A percentile compares a stretch with the other conserved stretches of the same genome.
Conservation (phyloP, 2,329 filamentous ascomycete species). For the Microsporum ferrugineum region DNA sequence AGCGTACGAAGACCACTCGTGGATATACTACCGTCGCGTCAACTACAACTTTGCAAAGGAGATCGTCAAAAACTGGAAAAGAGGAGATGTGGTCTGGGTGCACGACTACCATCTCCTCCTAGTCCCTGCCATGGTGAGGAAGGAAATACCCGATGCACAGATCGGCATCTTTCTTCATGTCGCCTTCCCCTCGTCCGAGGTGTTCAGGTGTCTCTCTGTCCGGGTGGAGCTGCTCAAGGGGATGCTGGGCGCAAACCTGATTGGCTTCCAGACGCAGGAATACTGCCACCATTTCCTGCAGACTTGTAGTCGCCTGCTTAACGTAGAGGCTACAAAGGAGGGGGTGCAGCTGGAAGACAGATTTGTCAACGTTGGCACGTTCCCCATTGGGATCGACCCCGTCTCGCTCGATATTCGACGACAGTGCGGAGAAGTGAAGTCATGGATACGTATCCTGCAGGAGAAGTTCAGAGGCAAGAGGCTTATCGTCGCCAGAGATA, state of each 20-base stretch:
- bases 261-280: conserved; percentile 88
- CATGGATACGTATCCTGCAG: conserved; percentile 69
- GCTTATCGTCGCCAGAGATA: conserved; percentile 85
- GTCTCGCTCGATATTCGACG: conserved; percentile 61
- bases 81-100: conserved; percentile 84
- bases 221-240: conserved; percentile 81
- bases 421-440: conserved; percentile 57
- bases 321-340: conserved; percentile 78
- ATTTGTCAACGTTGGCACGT: conserved; percentile 76
- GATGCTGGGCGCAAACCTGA: conserved; percentile 81
- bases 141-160: conserved; percentile 76
- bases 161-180: conserved; percentile 95
- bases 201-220: conserved; percentile 82
- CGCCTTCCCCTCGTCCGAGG: conserved; percentile 89
- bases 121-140: conserved; percentile 77
- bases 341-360: conserved; percentile 85
- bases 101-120: conserved; percentile 91
- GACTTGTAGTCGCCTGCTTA: conserved; percentile 82
- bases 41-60: conserved; percentile 89
- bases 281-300: conserved; percentile 91
- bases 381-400: conserved; percentile 86
- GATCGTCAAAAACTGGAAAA: conserved; percentile 85
- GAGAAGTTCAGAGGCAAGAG: conserved; percentile 80
- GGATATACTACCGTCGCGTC: conserved; percentile 84
- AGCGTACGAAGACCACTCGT: conserved; percentile 92